Conservation (phyloP, 2,329 filamentous ascomycete genomes). For the Sclerotinia nivalis region DNA sequence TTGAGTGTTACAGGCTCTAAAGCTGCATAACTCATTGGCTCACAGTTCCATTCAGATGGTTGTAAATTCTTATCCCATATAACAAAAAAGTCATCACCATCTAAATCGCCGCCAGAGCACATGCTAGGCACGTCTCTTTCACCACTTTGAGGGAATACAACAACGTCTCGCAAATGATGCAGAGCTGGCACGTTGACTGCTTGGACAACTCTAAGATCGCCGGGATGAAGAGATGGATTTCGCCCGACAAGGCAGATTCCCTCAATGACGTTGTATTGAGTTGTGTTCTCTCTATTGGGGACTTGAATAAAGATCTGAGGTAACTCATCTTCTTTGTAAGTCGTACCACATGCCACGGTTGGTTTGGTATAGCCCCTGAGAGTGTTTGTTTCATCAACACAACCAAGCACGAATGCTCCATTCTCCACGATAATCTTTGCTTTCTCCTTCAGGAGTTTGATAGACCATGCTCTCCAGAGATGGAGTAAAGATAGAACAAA, state of each 20-base stretch:
- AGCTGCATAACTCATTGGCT: conserved; percentile 75
- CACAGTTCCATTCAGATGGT: conserved; percentile 67
- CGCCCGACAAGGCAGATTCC: conserved; percentile 83
- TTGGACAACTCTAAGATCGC: conserved; percentile 83
- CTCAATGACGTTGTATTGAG: conserved; percentile 62
- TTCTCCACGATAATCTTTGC: conserved; percentile 79
- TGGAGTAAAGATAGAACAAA: conserved; percentile 78
- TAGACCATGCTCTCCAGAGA: conserved; percentile 85
- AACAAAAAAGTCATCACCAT: conserved; percentile 93
- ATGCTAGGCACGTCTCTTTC: conserved; percentile 86
- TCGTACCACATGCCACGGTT: conserved; percentile 41
- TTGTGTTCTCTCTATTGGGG: conserved; percentile 55
- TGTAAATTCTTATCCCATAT: conserved; percentile 83
- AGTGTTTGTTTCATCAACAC: conserved; percentile 78
- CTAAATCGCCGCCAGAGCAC: conserved; percentile 93
- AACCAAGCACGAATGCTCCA: conserved; percentile 85
- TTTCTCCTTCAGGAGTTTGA: conserved; percentile 91
- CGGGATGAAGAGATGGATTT: conserved; percentile 91
- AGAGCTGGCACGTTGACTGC: conserved; percentile 76
- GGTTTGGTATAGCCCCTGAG: conserved; percentile 70
- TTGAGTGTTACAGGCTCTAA: conserved; percentile 57
- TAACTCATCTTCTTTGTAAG: conserved; percentile 50
- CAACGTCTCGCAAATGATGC: conserved; percentile 76
- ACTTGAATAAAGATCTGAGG: conserved; percentile 92
- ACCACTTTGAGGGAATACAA: conserved; percentile 82